Evolutionary conservation across 225 moss, liverwort and hornwort genomes (phyloP).

Genomic region (Lunularia cruciata): DNA sequence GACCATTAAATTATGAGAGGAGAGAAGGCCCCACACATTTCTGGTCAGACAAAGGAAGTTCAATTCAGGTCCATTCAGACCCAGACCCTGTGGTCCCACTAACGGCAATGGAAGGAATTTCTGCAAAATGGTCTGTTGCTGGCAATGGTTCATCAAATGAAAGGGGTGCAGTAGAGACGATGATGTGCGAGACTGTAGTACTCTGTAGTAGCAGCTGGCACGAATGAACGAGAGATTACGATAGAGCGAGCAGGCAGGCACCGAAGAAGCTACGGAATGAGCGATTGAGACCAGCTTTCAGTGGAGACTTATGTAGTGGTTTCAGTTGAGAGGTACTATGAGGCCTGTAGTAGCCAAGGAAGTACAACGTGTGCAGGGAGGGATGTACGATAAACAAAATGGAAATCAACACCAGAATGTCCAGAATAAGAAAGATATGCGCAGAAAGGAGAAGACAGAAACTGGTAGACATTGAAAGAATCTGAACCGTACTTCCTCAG

Average conservation of each 20-base stretch:
- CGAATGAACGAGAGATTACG: not conserved
- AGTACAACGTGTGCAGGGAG: too few relatives aligned
- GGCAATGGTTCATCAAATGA: not conserved
- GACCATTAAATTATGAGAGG: too few relatives aligned
- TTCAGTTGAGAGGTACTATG: not conserved
- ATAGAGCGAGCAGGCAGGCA: not conserved
- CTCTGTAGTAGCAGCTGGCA: conserved; percentile 5
- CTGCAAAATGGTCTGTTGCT: not conserved
- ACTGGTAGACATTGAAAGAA: not conserved
- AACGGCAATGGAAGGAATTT: not conserved
- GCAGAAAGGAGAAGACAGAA: not conserved
- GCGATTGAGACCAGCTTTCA: not conserved
- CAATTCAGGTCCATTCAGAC: not conserved
- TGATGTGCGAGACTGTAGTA: not conserved
- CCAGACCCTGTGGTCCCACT: not conserved
- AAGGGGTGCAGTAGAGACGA: not conserved
- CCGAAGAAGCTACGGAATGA: too few relatives aligned
- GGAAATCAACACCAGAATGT: too few relatives aligned
- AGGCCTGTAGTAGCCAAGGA: too few relatives aligned
- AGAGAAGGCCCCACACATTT: not conserved
- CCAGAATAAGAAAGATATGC: too few relatives aligned
- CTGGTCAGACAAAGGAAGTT: too few relatives aligned
- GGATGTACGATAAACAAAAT: too few relatives aligned
- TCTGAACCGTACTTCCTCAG: not conserved
- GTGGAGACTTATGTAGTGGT: not conserved